Base-by-base conservation (phyloP, 2,329 filamentous ascomycete species). In the Nectriaceae sp. region DNA sequence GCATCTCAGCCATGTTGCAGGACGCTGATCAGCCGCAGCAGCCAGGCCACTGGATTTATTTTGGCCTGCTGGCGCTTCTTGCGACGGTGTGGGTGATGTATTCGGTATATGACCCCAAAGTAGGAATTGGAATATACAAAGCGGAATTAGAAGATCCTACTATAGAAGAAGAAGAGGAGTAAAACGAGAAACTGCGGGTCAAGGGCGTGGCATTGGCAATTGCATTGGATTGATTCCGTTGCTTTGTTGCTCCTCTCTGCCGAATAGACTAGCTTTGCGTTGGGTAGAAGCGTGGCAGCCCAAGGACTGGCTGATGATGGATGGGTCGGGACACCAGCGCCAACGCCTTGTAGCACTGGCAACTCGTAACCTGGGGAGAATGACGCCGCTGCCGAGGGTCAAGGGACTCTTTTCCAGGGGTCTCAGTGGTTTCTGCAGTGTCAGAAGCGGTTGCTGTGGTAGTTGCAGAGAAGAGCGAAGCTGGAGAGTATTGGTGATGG, bases 261-360 rank as follows among this genome's bases (percentile, higher is more conserved):
- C 37, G 37, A 21, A 18, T 20, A 8, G 19, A 21, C 18, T 10
- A 39, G 40, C 26, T 18, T 52, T 46, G 36, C 38, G 42, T 54
- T 50, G 48, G 54, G 46, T 46, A 51, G 43, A 40, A 50, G 40
- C 46, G 50, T 57, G 39, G 40, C 48, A 47, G 47, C 53, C 46
- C 49, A 54, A 59, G 22, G 46, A 21, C 45, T 42, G 40, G 47
- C 44, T 43, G 13, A 24, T 18, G 39, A 33, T 21, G 3, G n/a
- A n/a, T n/a, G 10, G 29, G 22, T 18, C 21, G 22, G 21, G 21
- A 18, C 40, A 24, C 43, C 36, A 40, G 35, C 29, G 19, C 18
- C 41, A 24, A n/a, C 33, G n/a, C n/a, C n/a, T n/a, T n/a, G n/a
- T 15, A n/a, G 33, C 33, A 15, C 5, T 36, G 33, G 8, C 13